phyloP scores from a whole-genome alignment of 371 early-diverging fungal genomes.

The Parasitella parasitica region DNA sequence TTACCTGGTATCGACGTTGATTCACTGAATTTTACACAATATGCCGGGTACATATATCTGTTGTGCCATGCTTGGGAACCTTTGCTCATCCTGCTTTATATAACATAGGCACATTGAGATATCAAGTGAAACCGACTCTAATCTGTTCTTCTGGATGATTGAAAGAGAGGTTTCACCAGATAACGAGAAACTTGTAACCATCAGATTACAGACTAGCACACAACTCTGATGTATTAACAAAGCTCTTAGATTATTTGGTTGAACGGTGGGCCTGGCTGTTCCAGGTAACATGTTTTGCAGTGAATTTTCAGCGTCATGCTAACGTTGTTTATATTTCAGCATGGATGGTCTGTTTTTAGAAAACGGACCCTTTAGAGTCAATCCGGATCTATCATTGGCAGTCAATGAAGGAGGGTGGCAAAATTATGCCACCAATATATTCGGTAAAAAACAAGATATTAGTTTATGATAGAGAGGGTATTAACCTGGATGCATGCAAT shows the following conservation, averaged over 20 bases:
- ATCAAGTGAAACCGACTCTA: constrained; percentile 36
- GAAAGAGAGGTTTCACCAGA: constrained; percentile 34
- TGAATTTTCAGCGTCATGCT: no score
- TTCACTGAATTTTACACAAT: constrained; percentile 46
- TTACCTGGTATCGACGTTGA: constrained; percentile 53
- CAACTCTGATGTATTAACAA: not conserved
- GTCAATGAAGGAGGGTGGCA: constrained; percentile 69
- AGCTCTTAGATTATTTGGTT: constrained; percentile 77
- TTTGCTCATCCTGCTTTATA: not conserved
- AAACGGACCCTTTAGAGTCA: constrained; percentile 74
- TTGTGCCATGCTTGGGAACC: not conserved
- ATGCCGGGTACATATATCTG: constrained; percentile 56
- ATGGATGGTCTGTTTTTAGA: constrained; percentile 88
- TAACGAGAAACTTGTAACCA: constrained; percentile 37
- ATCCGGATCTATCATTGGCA: constrained; percentile 43
- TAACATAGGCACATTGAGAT: constrained; percentile 44
- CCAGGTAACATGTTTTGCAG: constrained; percentile 39
- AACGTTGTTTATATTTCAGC: no score
- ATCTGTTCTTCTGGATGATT: constrained; percentile 61
- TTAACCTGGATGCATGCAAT: not conserved
- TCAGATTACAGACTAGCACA: not conserved
- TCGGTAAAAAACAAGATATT: constrained; percentile 45
- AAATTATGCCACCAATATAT: constrained; percentile 70
- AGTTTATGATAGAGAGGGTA: no score
- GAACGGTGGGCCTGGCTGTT: constrained; percentile 74